Percentiles rank a stretch among this genome's conserved stretches.
Evolutionary conservation across 176 grass and related monocot genomes (phyloP).

Genomic region (Zoysia japonica): DNA sequence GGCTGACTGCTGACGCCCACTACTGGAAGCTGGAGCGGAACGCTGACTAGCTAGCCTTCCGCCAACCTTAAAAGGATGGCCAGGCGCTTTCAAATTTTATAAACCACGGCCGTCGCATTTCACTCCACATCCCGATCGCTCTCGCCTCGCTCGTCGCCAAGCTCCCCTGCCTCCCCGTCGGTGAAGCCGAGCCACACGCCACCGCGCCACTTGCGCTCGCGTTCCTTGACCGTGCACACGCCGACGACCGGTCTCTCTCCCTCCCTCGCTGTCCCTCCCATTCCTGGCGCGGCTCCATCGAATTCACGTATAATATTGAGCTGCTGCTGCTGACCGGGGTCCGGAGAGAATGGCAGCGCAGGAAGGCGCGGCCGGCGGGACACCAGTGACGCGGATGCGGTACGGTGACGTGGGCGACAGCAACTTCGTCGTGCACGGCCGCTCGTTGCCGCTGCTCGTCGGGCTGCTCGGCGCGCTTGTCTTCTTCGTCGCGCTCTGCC

Average conservation of each 20-base stretch:
- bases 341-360: conserved; percentile 46
- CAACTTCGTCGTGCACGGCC: conserved; percentile 59
- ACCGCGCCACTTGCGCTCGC: conserved; percentile 11
- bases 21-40: neutral
- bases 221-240: conserved; percentile 5
- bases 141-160: conserved; percentile 21
- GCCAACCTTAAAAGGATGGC: conserved; percentile 44
- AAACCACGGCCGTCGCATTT: neutral
- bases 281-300: neutral
- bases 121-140: conserved; percentile 15
- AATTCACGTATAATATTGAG: conserved; percentile 7
- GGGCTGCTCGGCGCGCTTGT: conserved; percentile 34
- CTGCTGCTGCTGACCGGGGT: neutral
- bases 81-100: conserved; percentile 37
- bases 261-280: neutral
- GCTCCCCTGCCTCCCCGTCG: neutral
- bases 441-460: conserved; percentile 36
- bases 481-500: conserved; percentile 44
- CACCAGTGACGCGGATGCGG: conserved; percentile 39
- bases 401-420: conserved; percentile 57
- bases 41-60: neutral
- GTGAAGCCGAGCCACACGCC: conserved; percentile 10
- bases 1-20: conserved; percentile 26
- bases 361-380: conserved; percentile 39
- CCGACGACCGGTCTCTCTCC: neutral